Percentiles rank a stretch among this genome's conserved stretches.
phyloP scores from a whole-genome alignment of 495 filamentous ascomycete genomes.

The Niebla homalea region DNA sequence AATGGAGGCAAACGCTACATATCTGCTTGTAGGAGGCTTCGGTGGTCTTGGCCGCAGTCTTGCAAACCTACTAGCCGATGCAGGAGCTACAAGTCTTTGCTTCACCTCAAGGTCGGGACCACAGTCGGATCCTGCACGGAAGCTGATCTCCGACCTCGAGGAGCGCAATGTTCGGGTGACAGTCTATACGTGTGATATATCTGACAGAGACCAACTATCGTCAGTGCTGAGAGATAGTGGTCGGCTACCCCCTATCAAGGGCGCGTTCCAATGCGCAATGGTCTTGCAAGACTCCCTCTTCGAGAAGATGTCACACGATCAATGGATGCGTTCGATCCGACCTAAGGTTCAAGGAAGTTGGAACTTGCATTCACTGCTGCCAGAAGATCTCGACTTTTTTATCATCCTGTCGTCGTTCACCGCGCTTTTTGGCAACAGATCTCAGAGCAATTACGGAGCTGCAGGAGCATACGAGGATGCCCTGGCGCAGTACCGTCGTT shows the following conservation, averaged over 20 bases:
- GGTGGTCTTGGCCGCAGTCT: constrained; percentile 32
- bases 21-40: constrained; percentile 32
- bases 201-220: constrained; percentile 17
- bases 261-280: constrained; percentile 32
- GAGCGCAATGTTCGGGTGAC: constrained; percentile 11
- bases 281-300: constrained; percentile 20
- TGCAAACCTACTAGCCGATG: constrained; percentile 22
- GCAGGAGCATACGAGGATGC: constrained; percentile 19
- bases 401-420: constrained; percentile 42
- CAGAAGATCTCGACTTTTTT: constrained; percentile 41
- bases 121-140: constrained; percentile 8
- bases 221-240: constrained; percentile 4
- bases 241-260: constrained; percentile 22
- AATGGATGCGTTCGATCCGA: constrained; percentile 12
- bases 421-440: constrained; percentile 38
- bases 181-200: constrained; percentile 23
- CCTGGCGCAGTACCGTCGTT: constrained; percentile 6
- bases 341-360: constrained; percentile 30
- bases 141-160: constrained; percentile 11
- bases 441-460: constrained; percentile 46
- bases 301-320: constrained; percentile 14
- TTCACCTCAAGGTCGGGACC: constrained; percentile 23
- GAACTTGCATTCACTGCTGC: constrained; percentile 23
- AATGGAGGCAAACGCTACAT: constrained; percentile 21
- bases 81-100: constrained; percentile 26